phyloP scores from a whole-genome alignment of 495 filamentous ascomycete species.

The Astrothelium macrocarpum region DNA sequence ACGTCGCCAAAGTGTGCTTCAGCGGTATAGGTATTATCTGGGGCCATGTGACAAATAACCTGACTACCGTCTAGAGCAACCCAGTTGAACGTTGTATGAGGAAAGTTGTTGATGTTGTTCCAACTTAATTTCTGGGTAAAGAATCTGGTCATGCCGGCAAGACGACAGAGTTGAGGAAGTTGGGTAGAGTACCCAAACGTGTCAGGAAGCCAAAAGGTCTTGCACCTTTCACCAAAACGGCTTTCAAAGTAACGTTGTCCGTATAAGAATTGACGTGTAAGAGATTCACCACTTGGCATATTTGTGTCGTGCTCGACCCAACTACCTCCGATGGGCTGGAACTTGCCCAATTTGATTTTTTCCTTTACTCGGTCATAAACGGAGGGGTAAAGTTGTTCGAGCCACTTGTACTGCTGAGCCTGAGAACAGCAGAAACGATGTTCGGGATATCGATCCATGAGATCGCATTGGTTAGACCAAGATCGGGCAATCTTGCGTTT shows the following conservation, averaged over 20 bases:
- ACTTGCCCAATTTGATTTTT: constrained; percentile 81
- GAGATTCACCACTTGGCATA: constrained; percentile 86
- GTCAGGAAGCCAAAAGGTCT: constrained; percentile 94
- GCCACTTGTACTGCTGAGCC: constrained; percentile 97
- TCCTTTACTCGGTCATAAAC: constrained; percentile 82
- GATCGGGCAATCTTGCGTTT: constrained; percentile 93
- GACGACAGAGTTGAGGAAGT: constrained; percentile 80
- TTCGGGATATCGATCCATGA: constrained; percentile 92
- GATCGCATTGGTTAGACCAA: constrained; percentile 89
- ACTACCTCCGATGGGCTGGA: constrained; percentile 91
- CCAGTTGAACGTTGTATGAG: constrained; percentile 98
- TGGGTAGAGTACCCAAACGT: constrained; percentile 96
- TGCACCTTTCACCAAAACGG: constrained; percentile 78
- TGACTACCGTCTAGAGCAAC: constrained; percentile 89
- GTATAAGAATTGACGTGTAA: constrained; percentile 91
- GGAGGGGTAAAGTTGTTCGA: constrained; percentile 77
- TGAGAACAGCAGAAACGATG: constrained; percentile 85
- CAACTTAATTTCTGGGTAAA: constrained; percentile 93
- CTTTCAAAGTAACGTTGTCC: constrained; percentile 92
- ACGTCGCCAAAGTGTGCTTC: constrained; percentile 94
- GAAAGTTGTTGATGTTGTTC: constrained; percentile 99
- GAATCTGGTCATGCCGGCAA: constrained; percentile 91
- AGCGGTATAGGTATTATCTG: constrained; percentile 88
- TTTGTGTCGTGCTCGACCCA: constrained; percentile 99
- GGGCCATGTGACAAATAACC: constrained; percentile 94